These are phyloP conservation scores for Withania somnifera DNA, from an alignment of 305 asterid species.

Conservation along the genomic window DNA sequence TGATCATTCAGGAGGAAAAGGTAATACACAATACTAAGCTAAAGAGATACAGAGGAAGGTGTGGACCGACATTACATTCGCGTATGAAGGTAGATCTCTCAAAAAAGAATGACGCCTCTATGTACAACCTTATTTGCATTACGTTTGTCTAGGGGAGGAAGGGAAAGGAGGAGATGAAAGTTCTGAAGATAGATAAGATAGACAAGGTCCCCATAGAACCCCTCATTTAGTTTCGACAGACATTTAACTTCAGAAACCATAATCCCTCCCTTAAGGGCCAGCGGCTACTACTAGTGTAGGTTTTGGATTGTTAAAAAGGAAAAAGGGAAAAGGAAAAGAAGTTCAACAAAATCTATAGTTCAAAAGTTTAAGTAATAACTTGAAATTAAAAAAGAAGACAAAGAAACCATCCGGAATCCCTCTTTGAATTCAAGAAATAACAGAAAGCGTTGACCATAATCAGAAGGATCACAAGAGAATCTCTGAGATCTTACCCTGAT, in stretches of 20 bases:
- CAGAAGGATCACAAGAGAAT: not conserved
- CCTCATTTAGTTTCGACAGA: not conserved
- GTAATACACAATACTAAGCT: not conserved
- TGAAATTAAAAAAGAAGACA: not conserved
- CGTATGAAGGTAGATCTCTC: not conserved
- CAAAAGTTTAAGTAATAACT: not conserved
- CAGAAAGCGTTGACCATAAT: not conserved
- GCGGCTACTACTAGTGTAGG: not conserved
- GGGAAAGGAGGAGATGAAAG: not conserved
- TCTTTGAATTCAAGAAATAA: not conserved
- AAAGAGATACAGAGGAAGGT: not conserved
- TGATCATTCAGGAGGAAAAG: not conserved
- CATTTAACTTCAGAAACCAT: not conserved
- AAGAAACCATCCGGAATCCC: not conserved
- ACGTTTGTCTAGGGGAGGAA: not conserved
- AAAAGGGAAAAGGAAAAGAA: not conserved
- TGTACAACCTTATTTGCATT: not conserved
- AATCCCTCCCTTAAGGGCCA: not conserved
- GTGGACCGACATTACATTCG: not conserved
- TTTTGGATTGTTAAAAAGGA: not conserved
- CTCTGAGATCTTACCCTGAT: constrained; percentile 35
- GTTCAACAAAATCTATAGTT: not conserved
- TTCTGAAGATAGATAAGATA: not conserved
- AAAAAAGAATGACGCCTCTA: not conserved
- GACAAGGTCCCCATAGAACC: not conserved